Base-by-base conservation (phyloP, 371 early-diverging fungal species). In the Blakeslea trispora region DNA sequence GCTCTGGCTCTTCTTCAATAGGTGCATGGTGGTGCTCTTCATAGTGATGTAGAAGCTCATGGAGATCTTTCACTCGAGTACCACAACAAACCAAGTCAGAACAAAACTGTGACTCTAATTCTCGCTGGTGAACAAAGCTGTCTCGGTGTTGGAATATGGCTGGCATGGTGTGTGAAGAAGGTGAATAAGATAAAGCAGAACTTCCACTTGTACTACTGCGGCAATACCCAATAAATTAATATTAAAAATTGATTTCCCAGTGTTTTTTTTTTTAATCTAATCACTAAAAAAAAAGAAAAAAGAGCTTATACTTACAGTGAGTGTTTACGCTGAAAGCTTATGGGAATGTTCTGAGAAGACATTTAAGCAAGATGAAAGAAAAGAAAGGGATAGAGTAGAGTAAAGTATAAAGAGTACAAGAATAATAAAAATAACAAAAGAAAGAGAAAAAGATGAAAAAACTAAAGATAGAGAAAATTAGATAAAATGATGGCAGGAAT, bases 71-170 rank as follows among this genome's bases (percentile, higher is more conserved):
- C 37, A 96, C 82, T 31, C 77, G 72, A 45, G 87, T 74, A n/a
- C 94, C 94, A 62, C 96, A 96, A 79, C 96, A 96, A 28, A 82
- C 75, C 39, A 95, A 90, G 80, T 96, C 91, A 63, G 88, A 86
- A 77, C 94, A 95, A 71, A 91, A 95, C 40, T 81, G 76, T 63
- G 85, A 86, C 64, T 96, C 96, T 15, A 96, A 78, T 79, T 64
- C 89, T 86, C 88, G 83, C 63, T 90, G 69, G 47, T 71, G 71
- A 32, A 66, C 71, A 66, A 71, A 90, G 82, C 68, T 91, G 79
- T 66, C 86, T 81, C 69, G 83, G 77, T 72, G 91, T 82, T 73
- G 69, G 40, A 66, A 66, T 17, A 62, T 24, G 45, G 57, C 55
- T 8, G 69, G 64, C 64, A 64, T 64, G 11, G 64, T 59, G 47